These are phyloP conservation scores for Pascua sp. DNA, from an alignment of 1,284 basidiomycete genomes.

Conservation along the genomic window DNA sequence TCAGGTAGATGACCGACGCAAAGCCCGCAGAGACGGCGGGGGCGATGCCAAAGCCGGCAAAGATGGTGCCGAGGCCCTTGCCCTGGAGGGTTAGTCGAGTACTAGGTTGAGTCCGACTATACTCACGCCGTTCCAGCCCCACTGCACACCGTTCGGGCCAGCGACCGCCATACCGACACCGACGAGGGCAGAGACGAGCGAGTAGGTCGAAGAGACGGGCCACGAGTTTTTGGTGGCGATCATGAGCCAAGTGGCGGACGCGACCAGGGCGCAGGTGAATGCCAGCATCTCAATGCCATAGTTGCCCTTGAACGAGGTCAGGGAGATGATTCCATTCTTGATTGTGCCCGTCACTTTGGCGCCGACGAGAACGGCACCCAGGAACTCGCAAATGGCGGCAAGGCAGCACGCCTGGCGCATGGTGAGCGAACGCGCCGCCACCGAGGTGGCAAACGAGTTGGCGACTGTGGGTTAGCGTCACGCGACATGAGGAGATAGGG, in stretches of 20 bases:
- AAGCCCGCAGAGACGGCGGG: slow-evolving; percentile 51
- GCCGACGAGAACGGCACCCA: slow-evolving; percentile 51
- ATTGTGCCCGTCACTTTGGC: slow-evolving; percentile 51
- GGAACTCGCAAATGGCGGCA: slow-evolving; percentile 52
- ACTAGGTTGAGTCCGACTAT: background rate
- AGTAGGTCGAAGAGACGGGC: slow-evolving; percentile 53
- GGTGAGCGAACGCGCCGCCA: slow-evolving; percentile 52
- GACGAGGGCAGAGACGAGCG: slow-evolving; percentile 52
- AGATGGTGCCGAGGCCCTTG: slow-evolving; percentile 52
- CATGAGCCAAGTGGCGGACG: slow-evolving; percentile 50
- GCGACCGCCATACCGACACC: slow-evolving; percentile 54
- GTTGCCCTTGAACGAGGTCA: slow-evolving; percentile 48
- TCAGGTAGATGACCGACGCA: slow-evolving; percentile 49
- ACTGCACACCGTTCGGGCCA: slow-evolving; percentile 48
- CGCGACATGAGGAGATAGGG: no score
- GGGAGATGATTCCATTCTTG: slow-evolving; percentile 52
- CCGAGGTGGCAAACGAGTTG: slow-evolving; percentile 53
- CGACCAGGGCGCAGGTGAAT: slow-evolving; percentile 50
- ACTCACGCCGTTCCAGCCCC: slow-evolving; percentile 52
- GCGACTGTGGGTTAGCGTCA: slow-evolving; percentile 5
- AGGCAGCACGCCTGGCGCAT: slow-evolving; percentile 50
- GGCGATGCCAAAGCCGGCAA: slow-evolving; percentile 49
- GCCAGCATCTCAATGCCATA: slow-evolving; percentile 52
- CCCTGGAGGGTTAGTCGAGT: slow-evolving; percentile 19
- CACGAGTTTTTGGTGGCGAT: slow-evolving; percentile 48